These are phyloP conservation scores for Phaffia tasmanica DNA, from an alignment of 768 basidiomycete species.

Conservation along the genomic window DNA sequence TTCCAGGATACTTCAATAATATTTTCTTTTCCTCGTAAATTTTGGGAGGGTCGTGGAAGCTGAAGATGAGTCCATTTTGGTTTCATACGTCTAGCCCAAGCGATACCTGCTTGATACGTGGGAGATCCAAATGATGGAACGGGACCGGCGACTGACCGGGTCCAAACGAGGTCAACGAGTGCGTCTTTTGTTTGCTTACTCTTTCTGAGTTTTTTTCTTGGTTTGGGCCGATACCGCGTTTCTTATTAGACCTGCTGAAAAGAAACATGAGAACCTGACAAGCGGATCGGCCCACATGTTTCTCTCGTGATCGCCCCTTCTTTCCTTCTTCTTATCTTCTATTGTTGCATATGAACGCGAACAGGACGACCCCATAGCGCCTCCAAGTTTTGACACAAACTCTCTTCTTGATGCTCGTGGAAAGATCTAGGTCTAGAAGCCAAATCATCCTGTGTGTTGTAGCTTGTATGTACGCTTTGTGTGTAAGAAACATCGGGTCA, in stretches of 20 bases:
- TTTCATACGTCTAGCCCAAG: no score
- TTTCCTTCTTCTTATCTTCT: background rate
- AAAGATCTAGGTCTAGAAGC: no score
- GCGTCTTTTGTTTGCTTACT: background rate
- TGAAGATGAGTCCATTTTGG: no score
- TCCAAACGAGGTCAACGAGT: constrained; percentile 11
- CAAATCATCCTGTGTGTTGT: no score
- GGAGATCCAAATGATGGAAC: constrained; percentile 17
- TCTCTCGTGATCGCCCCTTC: no score
- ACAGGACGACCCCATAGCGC: constrained; percentile 17
- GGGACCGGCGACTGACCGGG: constrained; percentile 13
- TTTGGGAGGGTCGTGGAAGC: no score
- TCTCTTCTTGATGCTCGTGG: background rate
- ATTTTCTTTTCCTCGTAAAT: no score
- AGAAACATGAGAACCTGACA: background rate
- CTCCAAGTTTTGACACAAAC: constrained; percentile 9
- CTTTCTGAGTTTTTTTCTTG: background rate
- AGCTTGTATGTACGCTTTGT: no score
- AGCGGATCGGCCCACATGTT: background rate
- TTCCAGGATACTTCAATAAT: no score
- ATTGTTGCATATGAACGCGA: background rate
- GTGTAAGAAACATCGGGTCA: no score
- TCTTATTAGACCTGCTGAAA: background rate
- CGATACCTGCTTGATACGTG: constrained; percentile 1
- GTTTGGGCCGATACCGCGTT: background rate